phyloP scores from a whole-genome alignment of 2,329 filamentous ascomycete genomes.

The Xylariaceae sp. region DNA sequence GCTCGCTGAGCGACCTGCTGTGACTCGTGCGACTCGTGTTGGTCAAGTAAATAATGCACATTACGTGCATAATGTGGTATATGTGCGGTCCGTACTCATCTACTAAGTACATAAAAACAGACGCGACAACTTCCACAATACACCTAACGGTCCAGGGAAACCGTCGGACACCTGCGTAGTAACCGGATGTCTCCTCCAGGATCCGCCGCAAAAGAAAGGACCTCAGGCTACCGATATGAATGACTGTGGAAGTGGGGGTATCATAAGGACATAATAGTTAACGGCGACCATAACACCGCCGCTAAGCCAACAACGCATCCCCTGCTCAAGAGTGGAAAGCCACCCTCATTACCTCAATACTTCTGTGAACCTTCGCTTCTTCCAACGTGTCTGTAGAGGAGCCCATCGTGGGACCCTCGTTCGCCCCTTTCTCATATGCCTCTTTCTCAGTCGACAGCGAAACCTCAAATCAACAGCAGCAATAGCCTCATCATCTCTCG shows the following conservation, averaged over 20 bases:
- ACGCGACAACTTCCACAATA: too few relatives aligned
- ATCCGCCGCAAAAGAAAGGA: too few relatives aligned
- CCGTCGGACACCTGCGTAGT: too few relatives aligned
- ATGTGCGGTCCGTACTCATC: too few relatives aligned
- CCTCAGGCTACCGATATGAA: too few relatives aligned
- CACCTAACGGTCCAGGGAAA: too few relatives aligned
- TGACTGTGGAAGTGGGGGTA: background rate
- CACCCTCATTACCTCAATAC: background rate
- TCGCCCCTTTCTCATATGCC: background rate
- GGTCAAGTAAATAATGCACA: too few relatives aligned
- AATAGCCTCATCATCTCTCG: background rate
- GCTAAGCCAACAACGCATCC: background rate
- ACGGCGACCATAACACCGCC: background rate
- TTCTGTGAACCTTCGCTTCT: background rate
- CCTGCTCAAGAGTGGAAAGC: background rate
- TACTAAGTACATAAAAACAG: too few relatives aligned
- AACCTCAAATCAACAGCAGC: background rate
- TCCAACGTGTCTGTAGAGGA: background rate
- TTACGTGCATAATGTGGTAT: too few relatives aligned
- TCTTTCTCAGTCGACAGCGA: background rate
- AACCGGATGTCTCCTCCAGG: too few relatives aligned
- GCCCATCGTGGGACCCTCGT: background rate
- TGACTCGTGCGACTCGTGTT: too few relatives aligned
- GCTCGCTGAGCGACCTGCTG: too few relatives aligned
- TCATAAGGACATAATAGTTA: constrained; percentile 14